Conservation (phyloP, 2,329 filamentous ascomycete genomes). For the Arthrobotrys pseudoclavata region DNA sequence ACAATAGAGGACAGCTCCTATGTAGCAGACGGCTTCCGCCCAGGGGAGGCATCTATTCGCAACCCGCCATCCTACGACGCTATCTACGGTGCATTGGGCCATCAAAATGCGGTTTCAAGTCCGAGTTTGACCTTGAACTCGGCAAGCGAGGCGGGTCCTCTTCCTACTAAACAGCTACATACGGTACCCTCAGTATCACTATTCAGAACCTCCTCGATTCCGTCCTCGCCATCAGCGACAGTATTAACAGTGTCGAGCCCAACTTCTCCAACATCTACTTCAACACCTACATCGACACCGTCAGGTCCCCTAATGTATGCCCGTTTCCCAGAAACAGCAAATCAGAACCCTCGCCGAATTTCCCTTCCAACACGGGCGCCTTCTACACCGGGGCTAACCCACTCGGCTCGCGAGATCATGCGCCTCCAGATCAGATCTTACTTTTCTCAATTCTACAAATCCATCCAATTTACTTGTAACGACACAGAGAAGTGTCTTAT, state of each 20-base stretch:
- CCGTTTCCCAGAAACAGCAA: conserved; percentile 45
- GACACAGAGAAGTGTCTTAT: conserved; percentile 57
- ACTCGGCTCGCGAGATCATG: conserved; percentile 39
- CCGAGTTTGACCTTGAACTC: neutral
- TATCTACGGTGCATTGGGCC: conserved; percentile 44
- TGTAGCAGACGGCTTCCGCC: conserved; percentile 52
- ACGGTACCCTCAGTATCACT: conserved; percentile 51
- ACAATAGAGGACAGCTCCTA: conserved; percentile 18
- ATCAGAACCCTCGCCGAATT: conserved; percentile 44
- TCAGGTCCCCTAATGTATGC: conserved; percentile 39
- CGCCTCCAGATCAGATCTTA: conserved; percentile 42
- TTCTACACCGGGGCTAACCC: conserved; percentile 49
- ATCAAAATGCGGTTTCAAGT: conserved; percentile 15
- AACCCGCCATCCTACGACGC: conserved; percentile 47
- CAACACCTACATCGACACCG: conserved; percentile 8
- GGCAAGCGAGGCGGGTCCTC: conserved; percentile 21
- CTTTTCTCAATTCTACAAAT: conserved; percentile 54
- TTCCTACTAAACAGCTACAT: conserved; percentile 42
- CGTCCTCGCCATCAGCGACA: conserved; percentile 19
- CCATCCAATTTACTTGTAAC: conserved; percentile 48
- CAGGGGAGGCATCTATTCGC: conserved; percentile 30
- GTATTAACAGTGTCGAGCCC: conserved; percentile 2
- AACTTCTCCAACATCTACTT: neutral
- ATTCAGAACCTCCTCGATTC: conserved; percentile 40
- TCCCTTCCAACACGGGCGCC: conserved; percentile 38